phyloP scores from a whole-genome alignment of 495 filamentous ascomycete genomes.

The Apodospora peruviana region DNA sequence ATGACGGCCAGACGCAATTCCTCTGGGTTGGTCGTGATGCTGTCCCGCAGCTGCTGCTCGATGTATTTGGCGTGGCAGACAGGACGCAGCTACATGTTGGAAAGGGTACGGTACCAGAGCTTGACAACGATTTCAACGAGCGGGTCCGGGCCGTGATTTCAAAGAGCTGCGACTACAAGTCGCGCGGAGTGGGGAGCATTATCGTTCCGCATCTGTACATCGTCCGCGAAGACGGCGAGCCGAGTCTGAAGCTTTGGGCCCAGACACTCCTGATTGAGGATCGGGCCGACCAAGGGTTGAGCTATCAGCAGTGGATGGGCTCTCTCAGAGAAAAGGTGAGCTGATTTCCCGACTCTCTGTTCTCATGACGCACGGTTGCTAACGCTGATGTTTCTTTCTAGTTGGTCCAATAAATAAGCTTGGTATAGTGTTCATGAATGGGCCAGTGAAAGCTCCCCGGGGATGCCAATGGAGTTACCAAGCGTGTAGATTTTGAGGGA shows the following conservation, averaged over 20 bases:
- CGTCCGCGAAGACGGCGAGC: constrained; percentile 92
- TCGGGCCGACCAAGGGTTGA: constrained; percentile 86
- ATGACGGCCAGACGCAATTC: constrained; percentile 96
- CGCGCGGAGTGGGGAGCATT: constrained; percentile 84
- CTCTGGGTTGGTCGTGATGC: constrained; percentile 93
- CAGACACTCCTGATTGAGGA: constrained; percentile 95
- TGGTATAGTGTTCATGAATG: neutral
- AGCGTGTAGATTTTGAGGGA: too few relatives aligned
- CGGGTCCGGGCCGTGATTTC: constrained; percentile 80
- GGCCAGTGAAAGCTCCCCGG: neutral
- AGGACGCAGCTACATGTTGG: constrained; percentile 80
- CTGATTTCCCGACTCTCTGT: constrained; percentile 12
- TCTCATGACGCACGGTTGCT: constrained; percentile 4
- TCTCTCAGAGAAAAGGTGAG: constrained; percentile 92
- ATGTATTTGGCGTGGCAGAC: constrained; percentile 85
- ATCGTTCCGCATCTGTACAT: constrained; percentile 88
- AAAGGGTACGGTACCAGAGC: constrained; percentile 75
- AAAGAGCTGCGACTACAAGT: constrained; percentile 83
- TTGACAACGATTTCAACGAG: constrained; percentile 97
- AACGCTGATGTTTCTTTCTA: constrained; percentile 20
- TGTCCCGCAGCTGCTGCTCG: constrained; percentile 77
- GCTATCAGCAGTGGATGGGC: constrained; percentile 89
- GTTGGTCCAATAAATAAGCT: constrained; percentile 36
- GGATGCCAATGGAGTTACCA: too few relatives aligned
- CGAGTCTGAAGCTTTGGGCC: constrained; percentile 90